Evolutionary conservation across 371 early-diverging fungal species (phyloP).

Genomic region (Pancytospora epiphaga): DNA sequence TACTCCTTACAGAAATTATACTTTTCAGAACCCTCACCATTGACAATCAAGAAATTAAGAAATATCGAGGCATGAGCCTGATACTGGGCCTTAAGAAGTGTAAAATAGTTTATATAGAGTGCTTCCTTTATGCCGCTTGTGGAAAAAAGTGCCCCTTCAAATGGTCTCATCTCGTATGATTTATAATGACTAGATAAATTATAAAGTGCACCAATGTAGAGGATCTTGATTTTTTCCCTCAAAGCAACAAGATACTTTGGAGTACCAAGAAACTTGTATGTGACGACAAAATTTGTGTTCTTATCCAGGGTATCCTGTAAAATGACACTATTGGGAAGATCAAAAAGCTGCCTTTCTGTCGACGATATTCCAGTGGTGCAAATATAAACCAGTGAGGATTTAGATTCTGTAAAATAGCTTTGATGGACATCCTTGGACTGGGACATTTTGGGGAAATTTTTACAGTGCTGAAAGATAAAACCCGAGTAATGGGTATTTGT

Average conservation of each 20-base stretch:
- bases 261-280: conserved; percentile 50
- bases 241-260: conserved; percentile 58
- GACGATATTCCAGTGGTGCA: conserved; percentile 47
- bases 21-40: conserved; percentile 28
- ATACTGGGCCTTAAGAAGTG: conserved; percentile 47
- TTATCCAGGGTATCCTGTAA: conserved; percentile 21
- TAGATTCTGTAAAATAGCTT: too few species aligned
- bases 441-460: too few species aligned
- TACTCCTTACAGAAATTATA: conserved; percentile 48
- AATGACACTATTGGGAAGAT: conserved; percentile 12
- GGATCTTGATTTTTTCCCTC: conserved; percentile 52
- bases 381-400: too few species aligned
- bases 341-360: conserved; percentile 25
- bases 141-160: conserved; percentile 53
- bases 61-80: conserved; percentile 26
- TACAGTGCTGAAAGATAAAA: too few species aligned
- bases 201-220: conserved; percentile 53
- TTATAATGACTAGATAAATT: conserved; percentile 19
- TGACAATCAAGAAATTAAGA: conserved; percentile 54
- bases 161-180: conserved; percentile 38
- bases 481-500: too few species aligned
- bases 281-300: conserved; percentile 47
- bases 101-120: conserved; percentile 56
- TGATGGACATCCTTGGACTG: too few species aligned
- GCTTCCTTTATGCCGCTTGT: conserved; percentile 50